Evolutionary conservation across 495 filamentous ascomycete genomes (phyloP), one percentile per base, ranked within the genome.

Genomic region (Hypomontagnella submonticulosa): DNA sequence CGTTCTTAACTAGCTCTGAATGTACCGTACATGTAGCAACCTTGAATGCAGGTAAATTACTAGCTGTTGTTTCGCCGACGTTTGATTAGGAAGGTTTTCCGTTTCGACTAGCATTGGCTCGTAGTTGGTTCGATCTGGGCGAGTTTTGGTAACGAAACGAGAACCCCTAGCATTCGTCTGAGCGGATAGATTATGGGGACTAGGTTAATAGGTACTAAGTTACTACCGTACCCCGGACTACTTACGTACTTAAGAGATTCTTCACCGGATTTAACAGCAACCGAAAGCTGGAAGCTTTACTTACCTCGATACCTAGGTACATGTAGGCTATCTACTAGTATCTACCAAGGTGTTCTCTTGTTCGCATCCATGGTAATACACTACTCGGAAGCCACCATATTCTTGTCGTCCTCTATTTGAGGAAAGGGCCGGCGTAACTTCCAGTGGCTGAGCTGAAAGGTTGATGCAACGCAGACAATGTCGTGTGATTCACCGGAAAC

Each of bases 31-130:
- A 38, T 27, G 20, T 12, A 19, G 23, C 23, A 27, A 27, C 3
- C 38, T n/a, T n/a, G n/a, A n/a, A n/a, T n/a, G n/a, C n/a, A n/a
- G n/a, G n/a, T n/a, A n/a, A 52, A 34, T 18, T 38, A 49, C 32
- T 36, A 33, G 51, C 46, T 46, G 19, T 44, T 53, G 61, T 58
- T 60, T 61, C 63, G 57, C 57, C 20, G 57, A 61, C 54, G 59
- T 61, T 67, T 58, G 58, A 58, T 62, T 67, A 58, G 47, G 47
- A 41, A 38, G 47, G 33, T 27, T 54, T 41, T 58, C 37, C 53
- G 64, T 67, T 67, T 67, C 64, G 54, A 61, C 64, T 53, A 57
- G 53, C 37, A 48, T 33, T 54, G 34, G 13, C 30, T 18, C 8
- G 40, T 15, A 37, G 9, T 34, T 46, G 40, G 33, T 46, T 20